A percentile compares a stretch with the other conserved stretches of the same genome.
phyloP scores from a whole-genome alignment of 306 rosid genomes.

The Citrullus mucosospermus region DNA sequence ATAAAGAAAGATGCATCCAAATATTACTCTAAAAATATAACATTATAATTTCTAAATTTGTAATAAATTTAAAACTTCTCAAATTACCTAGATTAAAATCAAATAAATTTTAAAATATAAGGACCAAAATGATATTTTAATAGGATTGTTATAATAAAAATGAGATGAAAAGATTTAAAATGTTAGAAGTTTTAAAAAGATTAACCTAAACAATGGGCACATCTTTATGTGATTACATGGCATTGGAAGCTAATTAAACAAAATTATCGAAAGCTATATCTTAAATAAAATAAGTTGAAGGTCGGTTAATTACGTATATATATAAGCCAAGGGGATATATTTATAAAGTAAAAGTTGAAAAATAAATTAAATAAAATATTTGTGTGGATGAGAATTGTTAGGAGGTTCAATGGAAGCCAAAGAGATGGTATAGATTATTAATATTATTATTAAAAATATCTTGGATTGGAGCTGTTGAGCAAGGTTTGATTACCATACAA shows the following conservation, averaged over 20 bases:
- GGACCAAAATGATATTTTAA: too few relatives aligned
- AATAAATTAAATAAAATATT: background rate
- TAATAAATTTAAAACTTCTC: too few relatives aligned
- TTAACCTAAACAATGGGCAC: background rate
- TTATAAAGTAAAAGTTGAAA: background rate
- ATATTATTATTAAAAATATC: background rate
- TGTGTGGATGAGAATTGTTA: background rate
- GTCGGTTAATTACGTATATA: background rate
- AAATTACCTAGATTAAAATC: too few relatives aligned
- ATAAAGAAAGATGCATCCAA: too few relatives aligned
- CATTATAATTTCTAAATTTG: too few relatives aligned
- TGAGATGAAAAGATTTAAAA: too few relatives aligned
- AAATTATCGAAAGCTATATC: background rate
- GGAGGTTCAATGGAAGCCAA: background rate
- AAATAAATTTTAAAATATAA: too few relatives aligned
- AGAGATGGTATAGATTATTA: background rate
- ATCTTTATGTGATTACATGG: background rate
- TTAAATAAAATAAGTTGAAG: background rate
- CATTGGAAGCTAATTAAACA: constrained; percentile 1
- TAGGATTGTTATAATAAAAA: too few relatives aligned
- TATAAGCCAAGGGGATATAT: background rate
- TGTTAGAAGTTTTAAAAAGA: too few relatives aligned
- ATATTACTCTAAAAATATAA: too few relatives aligned
- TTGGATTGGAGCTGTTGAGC: constrained; percentile 1
- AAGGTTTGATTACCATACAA: background rate